Evolutionary conservation across 345 rosid genomes (phyloP).

Genomic region (Boechera stricta): DNA sequence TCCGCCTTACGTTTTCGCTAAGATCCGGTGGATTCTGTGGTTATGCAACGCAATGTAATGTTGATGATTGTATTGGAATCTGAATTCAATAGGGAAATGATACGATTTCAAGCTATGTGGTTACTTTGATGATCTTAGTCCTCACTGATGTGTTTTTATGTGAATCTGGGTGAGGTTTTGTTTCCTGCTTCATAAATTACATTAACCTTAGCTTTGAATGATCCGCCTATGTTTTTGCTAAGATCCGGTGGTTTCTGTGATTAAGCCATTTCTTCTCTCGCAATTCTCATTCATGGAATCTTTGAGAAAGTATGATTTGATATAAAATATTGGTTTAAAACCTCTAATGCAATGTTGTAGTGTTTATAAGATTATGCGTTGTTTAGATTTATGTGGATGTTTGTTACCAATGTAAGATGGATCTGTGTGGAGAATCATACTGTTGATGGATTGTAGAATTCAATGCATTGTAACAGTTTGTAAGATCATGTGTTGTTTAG

Average conservation of each 20-base stretch:
- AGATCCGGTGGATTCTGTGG: not conserved
- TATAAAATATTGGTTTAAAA: not conserved
- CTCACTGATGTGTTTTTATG: not conserved
- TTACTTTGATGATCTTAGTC: constrained; percentile 4
- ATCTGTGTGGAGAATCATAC: not conserved
- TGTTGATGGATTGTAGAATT: not conserved
- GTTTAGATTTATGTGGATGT: not conserved
- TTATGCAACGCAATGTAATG: constrained; percentile 4
- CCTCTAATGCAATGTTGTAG: not conserved
- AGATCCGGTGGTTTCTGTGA: not conserved
- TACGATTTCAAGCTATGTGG: not conserved
- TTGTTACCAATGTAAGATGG: not conserved
- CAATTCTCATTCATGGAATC: not conserved
- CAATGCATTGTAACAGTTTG: not conserved
- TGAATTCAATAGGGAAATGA: not conserved
- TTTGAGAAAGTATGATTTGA: not conserved
- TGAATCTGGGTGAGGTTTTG: not conserved
- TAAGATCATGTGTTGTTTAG: not conserved
- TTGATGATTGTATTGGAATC: not conserved
- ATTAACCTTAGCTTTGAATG: not conserved
- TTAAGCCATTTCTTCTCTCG: not conserved
- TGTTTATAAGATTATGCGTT: not conserved
- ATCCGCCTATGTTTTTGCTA: not conserved
- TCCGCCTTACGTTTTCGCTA: not conserved
- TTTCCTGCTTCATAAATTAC: not conserved